Base-by-base conservation (phyloP, 768 basidiomycete species). In the Lentinula aciculospora region DNA sequence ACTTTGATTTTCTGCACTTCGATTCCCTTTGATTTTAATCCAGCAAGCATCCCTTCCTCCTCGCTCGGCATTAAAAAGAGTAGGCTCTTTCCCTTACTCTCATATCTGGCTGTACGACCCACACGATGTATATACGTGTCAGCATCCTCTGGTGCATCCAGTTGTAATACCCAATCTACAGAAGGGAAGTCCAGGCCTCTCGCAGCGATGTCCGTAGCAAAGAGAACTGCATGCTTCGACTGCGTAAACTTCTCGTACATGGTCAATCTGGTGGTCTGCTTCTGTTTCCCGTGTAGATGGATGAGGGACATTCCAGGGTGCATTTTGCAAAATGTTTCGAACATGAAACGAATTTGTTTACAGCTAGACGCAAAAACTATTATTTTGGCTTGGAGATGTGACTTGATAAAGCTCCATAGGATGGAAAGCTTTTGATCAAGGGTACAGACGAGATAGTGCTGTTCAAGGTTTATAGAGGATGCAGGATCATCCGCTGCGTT, bases 61-160 rank as follows among this genome's bases (percentile, higher is more conserved):
- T 99, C 97, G 67, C 87, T 93, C 2, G 96, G 96, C 64, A 88
- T 69, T 15, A 98, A 71, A 57, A 99, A 76, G 62, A 97, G 70
- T 34, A 98, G 71, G 0, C 84, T 88, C 66, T 93, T 92, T 0
- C 97, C 97, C 31, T 88, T 85, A 60, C 88, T 88, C 67, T 95
- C 88, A 66, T 98, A 98, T 49, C 96, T 77, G 45, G 96, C 96
- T 15, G 96, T 99, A 46, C 96, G 81, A 0, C 96, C 96, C 2
- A 99, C 95, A 29, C 96, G 86, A 69, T 99, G 96, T 39, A 99
- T 93, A 69, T 99, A 98, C 10, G 94, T 99, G 48, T 97, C 94
- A 4, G 89, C 93, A 66, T 99, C 96, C 72, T 99, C 96, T 0
- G 96, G 96, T 2, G 92, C 92, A 69, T 99, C 96, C 12, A 94